A percentile compares a stretch with the other conserved stretches of the same genome.
Evolutionary conservation across 208 protist species (phyloP).

Genomic region (Trypanosoma brucei): DNA sequence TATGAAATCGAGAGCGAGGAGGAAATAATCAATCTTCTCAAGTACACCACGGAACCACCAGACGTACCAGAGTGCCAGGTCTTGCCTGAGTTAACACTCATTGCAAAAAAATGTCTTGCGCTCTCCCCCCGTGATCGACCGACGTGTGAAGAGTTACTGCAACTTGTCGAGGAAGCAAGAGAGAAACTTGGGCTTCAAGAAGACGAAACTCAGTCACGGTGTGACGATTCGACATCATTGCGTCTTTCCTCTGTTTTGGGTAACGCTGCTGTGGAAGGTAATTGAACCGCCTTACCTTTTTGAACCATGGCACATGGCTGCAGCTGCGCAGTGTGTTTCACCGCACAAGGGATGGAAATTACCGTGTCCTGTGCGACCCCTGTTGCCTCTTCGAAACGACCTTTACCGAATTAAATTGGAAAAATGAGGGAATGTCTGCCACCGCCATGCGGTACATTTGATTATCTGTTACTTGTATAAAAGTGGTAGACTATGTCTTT

Average conservation of each 20-base stretch:
- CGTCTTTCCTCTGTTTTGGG: not conserved
- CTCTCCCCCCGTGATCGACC: slow-evolving; percentile 50
- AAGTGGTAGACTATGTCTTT: too few relatives aligned
- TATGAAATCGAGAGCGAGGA: slow-evolving; percentile 87
- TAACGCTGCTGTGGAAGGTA: not conserved
- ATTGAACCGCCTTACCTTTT: not conserved
- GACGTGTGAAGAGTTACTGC: slow-evolving; percentile 74
- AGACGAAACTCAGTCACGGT: not conserved
- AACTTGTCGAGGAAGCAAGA: slow-evolving; percentile 43
- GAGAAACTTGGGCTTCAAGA: slow-evolving; percentile 34
- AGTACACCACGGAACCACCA: slow-evolving; percentile 71
- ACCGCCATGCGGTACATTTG: too few relatives aligned
- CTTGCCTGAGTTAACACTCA: slow-evolving; percentile 60
- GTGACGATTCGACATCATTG: slow-evolving; percentile 1
- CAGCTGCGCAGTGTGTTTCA: too few relatives aligned
- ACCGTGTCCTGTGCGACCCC: too few relatives aligned
- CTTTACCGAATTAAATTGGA: too few relatives aligned
- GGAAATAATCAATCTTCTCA: slow-evolving; percentile 83
- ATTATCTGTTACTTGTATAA: too few relatives aligned
- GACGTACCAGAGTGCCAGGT: slow-evolving; percentile 74
- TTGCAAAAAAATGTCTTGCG: slow-evolving; percentile 57
- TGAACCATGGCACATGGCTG: not conserved
- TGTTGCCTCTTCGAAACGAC: too few relatives aligned
- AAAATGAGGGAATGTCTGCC: too few relatives aligned
- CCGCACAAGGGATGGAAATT: too few relatives aligned